A percentile compares a stretch with the other conserved stretches of the same genome.
Conservation (phyloP, 2,329 filamentous ascomycete genomes). For the Alternaria incomplexa region DNA sequence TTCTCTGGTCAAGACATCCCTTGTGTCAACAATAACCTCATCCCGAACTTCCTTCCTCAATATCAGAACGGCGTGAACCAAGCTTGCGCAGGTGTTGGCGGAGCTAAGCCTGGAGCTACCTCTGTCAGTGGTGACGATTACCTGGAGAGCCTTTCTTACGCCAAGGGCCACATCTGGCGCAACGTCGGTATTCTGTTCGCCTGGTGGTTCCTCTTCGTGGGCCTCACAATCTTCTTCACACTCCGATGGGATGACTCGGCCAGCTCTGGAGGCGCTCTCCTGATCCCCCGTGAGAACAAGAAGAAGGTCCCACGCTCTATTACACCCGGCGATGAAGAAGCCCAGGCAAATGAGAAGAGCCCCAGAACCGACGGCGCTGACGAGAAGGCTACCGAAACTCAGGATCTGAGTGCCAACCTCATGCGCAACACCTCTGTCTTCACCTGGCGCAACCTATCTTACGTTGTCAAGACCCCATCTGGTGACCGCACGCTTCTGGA, state of each 20-base stretch:
- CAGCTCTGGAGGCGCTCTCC: constrained; percentile 59
- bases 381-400: constrained; percentile 24
- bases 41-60: constrained; percentile 57
- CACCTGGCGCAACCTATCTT: constrained; percentile 65
- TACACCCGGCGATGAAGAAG: constrained; percentile 58
- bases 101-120: constrained; percentile 58
- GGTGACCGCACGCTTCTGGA: constrained; percentile 55
- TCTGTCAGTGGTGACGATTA: constrained; percentile 66
- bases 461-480: constrained; percentile 60
- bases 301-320: constrained; percentile 20
- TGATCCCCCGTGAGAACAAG: constrained; percentile 62
- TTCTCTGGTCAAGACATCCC: constrained; percentile 51
- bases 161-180: constrained; percentile 34
- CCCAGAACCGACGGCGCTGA: constrained; percentile 26
- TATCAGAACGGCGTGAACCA: constrained; percentile 54
- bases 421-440: constrained; percentile 72
- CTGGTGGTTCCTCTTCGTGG: constrained; percentile 54
- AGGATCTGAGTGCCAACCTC: constrained; percentile 39
- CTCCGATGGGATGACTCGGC: constrained; percentile 61
- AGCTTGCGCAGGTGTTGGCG: constrained; percentile 65
- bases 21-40: constrained; percentile 58
- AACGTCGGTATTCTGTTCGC: constrained; percentile 55
- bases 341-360: constrained; percentile 32
- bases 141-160: constrained; percentile 57
- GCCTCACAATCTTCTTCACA: constrained; percentile 64